These are phyloP conservation scores for Mycena crocata DNA, from an alignment of 768 basidiomycete genomes.

Conservation along the genomic window DNA sequence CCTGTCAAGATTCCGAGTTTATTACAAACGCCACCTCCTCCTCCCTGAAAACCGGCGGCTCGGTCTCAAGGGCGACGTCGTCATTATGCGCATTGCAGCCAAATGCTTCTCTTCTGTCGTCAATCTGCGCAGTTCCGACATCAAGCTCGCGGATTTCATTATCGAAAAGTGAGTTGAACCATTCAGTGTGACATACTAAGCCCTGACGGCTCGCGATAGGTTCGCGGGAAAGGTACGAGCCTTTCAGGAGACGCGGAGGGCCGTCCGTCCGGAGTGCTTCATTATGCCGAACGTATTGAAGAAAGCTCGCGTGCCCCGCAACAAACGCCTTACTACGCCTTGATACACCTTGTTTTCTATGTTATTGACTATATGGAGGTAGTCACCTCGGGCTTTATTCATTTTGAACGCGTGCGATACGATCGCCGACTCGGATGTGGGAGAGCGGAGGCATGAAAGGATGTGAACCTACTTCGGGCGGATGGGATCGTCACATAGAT, in stretches of 20 bases:
- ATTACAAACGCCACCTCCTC: conserved; percentile 4
- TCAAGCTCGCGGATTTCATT: not conserved
- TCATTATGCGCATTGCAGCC: conserved; percentile 11
- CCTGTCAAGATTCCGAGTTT: not conserved
- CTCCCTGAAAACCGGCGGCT: not conserved
- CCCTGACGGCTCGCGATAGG: not conserved
- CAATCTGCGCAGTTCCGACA: conserved; percentile 4
- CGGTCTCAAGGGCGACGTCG: conserved; percentile 1
- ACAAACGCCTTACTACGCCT: too few relatives aligned
- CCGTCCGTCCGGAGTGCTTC: too few relatives aligned
- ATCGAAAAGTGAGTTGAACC: conserved; percentile 1
- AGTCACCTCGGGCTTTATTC: too few relatives aligned
- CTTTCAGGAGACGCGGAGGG: conserved; percentile 3
- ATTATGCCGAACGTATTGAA: too few relatives aligned
- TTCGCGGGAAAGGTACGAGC: not conserved
- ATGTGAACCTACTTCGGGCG: too few relatives aligned
- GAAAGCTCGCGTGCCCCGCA: too few relatives aligned
- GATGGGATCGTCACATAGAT: too few relatives aligned
- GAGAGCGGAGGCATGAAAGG: too few relatives aligned
- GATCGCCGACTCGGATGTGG: too few relatives aligned
- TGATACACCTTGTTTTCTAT: too few relatives aligned
- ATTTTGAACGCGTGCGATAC: too few relatives aligned
- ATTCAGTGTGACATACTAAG: not conserved
- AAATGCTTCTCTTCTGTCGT: not conserved
- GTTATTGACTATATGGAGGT: too few relatives aligned